phyloP scores from a whole-genome alignment of 257 asterid species.

The Paraleonurus japonicus region DNA sequence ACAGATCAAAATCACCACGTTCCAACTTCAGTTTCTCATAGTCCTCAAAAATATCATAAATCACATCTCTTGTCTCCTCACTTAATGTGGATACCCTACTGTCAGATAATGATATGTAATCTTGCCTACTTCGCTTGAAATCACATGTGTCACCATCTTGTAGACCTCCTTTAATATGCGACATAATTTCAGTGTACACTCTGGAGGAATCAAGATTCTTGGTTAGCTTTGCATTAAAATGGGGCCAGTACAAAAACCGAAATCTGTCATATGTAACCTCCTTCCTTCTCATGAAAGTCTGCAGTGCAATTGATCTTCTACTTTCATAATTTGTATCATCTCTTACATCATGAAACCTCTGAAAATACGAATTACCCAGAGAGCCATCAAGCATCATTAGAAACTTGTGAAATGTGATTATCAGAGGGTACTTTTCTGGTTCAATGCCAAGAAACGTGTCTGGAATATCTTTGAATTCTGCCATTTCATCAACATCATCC shows the following conservation, averaged over 20 bases:
- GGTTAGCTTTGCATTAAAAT: constrained; percentile 40
- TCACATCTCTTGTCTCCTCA: constrained; percentile 31
- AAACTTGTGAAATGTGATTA: constrained; percentile 66
- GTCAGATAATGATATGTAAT: constrained; percentile 43
- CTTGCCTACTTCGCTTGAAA: constrained; percentile 36
- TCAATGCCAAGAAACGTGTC: constrained; percentile 50
- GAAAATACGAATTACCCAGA: constrained; percentile 50
- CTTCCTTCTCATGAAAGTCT: constrained; percentile 43
- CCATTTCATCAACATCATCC: constrained; percentile 51
- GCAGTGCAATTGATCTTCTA: constrained; percentile 43
- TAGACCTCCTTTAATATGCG: constrained; percentile 62
- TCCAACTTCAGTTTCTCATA: constrained; percentile 64
- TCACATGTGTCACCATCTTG: constrained; percentile 34
- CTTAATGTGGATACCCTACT: constrained; percentile 45
- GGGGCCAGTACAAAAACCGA: constrained; percentile 56
- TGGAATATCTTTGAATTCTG: constrained; percentile 52
- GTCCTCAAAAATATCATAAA: constrained; percentile 50
- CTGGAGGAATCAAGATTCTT: constrained; percentile 52
- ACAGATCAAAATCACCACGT: constrained; percentile 55
- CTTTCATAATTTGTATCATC: constrained; percentile 23
- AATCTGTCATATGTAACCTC: constrained; percentile 64
- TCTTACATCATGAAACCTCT: constrained; percentile 40
- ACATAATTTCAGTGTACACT: constrained; percentile 61
- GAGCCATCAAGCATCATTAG: constrained; percentile 76
- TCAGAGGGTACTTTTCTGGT: constrained; percentile 51